Evolutionary conservation across 495 filamentous ascomycete species (phyloP), one percentile per base, ranked within the genome.

Genomic region (Penicillium lividum): DNA sequence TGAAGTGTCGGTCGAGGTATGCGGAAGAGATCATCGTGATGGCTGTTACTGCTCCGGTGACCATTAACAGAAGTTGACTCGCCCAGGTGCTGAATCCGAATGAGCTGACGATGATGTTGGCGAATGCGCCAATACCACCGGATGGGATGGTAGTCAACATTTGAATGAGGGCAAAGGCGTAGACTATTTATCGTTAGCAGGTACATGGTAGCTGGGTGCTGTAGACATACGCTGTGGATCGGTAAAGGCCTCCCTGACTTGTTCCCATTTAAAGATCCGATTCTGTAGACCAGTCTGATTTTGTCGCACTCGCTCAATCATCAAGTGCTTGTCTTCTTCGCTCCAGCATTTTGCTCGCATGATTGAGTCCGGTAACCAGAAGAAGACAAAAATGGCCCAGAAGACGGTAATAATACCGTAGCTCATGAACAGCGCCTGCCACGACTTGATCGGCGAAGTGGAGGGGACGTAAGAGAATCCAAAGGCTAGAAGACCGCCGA

Each of bases 1-100:
- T 68, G 7, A 78, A 84, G 62, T 75, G 80, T 59, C 82, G 84
- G 8, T 86, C 86, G 0, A 89, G 64, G 74, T 75, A 89, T 3
- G 83, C 78, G 2, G 82, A 84, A 5, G 71, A 71, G 13, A 89
- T 62, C 31, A 90, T 73, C 4, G 86, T 82, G 36, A 87, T 80
- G 55, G 88, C 86, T 59, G 88, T 87, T 51, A 85, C 86, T 31
- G 81, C 82, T 13, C 87, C 86, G 3, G 88, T 72, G 8, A 89
- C 85, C 84, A 90, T 90, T 18, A 83, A 78, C 22, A 79, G 62
- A 22, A 79, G 67, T 43, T 75, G 74, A 1, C 70, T 76, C 58
- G 78, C 69, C 51, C 74, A 65, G 0, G 68, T 59, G 5, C 58
- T 70, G 46, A 72, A 81, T 0, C 77, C 73, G 50, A 81, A 79